Conservation (phyloP, 1,139 yeast genomes). For the Pichia sp. region DNA sequence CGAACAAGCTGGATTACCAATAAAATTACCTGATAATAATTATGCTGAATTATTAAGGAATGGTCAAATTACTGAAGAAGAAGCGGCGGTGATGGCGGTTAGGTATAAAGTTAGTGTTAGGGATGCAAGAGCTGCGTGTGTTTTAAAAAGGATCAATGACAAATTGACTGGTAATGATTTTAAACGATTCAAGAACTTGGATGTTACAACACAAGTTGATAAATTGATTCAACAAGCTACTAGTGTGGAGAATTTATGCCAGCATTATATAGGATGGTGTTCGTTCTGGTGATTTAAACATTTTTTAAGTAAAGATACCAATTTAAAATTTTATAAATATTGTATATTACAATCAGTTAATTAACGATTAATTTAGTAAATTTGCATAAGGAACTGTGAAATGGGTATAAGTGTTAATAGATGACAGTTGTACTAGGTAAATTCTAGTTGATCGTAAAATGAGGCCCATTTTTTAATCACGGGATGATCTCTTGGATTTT, state of each 20-base stretch:
- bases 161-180: conserved; percentile 94
- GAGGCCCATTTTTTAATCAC: conserved; percentile 34
- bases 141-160: conserved; percentile 82
- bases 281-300: conserved; percentile 68
- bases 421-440: too few relatives aligned
- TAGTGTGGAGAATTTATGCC: conserved; percentile 90
- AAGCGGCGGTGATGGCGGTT: conserved; percentile 62
- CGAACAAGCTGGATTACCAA: conserved; percentile 54
- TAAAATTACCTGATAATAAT: conserved; percentile 56
- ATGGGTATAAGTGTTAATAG: too few relatives aligned
- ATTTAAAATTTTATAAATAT: too few relatives aligned
- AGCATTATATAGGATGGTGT: conserved; percentile 98
- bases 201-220: conserved; percentile 88
- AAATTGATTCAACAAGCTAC: conserved; percentile 94
- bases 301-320: too few relatives aligned
- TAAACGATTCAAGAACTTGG: conserved; percentile 60
- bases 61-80: conserved; percentile 72
- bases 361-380: too few relatives aligned
- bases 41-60: conserved; percentile 62
- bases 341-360: too few relatives aligned
- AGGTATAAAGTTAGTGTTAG: conserved; percentile 78
- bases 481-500: conserved; percentile 32
- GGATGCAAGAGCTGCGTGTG: conserved; percentile 88
- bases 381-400: too few relatives aligned
- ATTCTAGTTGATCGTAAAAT: not conserved